Base-by-base conservation (phyloP, 176 grass and related monocot genomes). In the Elymus sibiricus region DNA sequence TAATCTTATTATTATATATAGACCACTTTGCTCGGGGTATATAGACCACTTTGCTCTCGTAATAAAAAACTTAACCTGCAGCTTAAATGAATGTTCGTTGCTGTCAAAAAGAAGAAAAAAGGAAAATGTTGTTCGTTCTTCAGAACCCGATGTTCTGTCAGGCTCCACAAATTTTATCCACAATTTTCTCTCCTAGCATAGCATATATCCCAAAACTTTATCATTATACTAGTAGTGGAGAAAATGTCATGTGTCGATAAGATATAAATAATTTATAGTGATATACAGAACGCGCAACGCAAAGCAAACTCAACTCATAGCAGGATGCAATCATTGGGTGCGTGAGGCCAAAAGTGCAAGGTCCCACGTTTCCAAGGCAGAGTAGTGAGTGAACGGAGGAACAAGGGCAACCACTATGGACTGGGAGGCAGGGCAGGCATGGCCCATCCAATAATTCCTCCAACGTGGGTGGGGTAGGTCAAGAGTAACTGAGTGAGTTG, bases 381-480 rank as follows among this genome's bases (percentile, higher is more conserved):
- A 76, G 60, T 59, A 66, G 22, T 7, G 22, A 70, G 7, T 51
- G 43, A 55, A 6, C 5, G 78, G 78, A 89, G 77, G 82, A 89
- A 76, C 49, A 64, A 73, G 72, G 1, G 32, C 76, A 68, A 63
- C 70, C 29, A 84, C 51, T 44, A 35, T 34, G n/a, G 53, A 34
- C n/a, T 21, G 60, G 85, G 85, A 37, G 77, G 62, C 77, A 83
- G 76, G 13, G 4, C 39, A 11, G 9, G 21, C 28, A 61, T 91
- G 85, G 81, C 77, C 85, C 82, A 63, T 4, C 77, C 90, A 91
- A 85, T 91, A 78, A 91, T 91, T 37, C 77, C 71, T 72, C 64
- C 90, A 85, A 85, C 81, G 71, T 88, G 81, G 88, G 51, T 62
- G 60, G 22, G 39, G 76, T 77, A 12, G 81, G 75, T 81, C 56